phyloP scores from a whole-genome alignment of 2,329 filamentous ascomycete genomes.

The Sclerotinia sclerotiorum region DNA sequence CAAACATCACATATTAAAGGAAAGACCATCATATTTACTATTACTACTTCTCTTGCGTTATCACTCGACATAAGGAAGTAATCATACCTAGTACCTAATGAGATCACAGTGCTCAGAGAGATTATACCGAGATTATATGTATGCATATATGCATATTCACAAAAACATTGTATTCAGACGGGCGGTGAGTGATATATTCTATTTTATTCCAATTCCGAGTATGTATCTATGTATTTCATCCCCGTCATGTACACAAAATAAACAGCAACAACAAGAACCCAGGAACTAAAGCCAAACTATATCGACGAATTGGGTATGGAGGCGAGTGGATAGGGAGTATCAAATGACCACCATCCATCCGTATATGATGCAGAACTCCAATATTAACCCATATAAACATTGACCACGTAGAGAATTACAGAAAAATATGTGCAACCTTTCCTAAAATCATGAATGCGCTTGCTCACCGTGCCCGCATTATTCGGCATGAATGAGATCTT shows the following conservation, averaged over 20 bases:
- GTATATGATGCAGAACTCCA: conserved; percentile 12
- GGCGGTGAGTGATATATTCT: neutral
- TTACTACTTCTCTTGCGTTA: too few relatives aligned
- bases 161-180: neutral
- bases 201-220: neutral
- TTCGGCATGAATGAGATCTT: conserved; percentile 63
- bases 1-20: too few relatives aligned
- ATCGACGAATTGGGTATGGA: neutral
- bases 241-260: neutral
- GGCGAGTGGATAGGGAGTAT: neutral
- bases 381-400: neutral
- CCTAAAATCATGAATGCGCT: neutral
- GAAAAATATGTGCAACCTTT: conserved; percentile 1
- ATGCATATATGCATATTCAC: neutral
- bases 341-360: conserved; percentile 7
- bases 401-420: neutral
- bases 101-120: neutral
- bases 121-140: neutral
- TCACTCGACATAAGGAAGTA: neutral
- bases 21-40: too few relatives aligned
- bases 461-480: conserved; percentile 28
- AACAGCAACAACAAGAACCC: neutral
- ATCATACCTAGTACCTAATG: neutral
- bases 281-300: neutral
- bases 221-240: neutral